Base-by-base conservation (phyloP, 805 yeast genomes). In the Myxozyma geophila region DNA sequence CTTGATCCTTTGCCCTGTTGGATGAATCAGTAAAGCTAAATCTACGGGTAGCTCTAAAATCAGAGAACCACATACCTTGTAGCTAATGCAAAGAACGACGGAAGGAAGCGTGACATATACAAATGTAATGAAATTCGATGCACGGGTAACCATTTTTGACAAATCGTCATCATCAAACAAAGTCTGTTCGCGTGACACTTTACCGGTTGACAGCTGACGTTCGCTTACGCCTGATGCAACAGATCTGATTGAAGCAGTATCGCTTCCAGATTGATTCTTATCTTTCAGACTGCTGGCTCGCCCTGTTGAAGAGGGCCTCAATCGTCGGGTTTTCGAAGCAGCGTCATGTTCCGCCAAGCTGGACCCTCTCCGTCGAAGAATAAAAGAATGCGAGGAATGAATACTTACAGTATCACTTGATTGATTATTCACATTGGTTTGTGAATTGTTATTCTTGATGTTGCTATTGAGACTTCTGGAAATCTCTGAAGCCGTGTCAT, bases 111-210 rank as follows among this genome's bases (percentile, higher is more conserved):
- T 78, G 66, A 93, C 80, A 15, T 83, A 77, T 28, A 85, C 83
- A 64, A 92, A 84, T 69, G 89, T 87, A 74, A 89, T 80, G 72
- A 84, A 90, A 62, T 83, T 84, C 35, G 89, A 83, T 0, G 98
- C 90, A 54, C 98, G 78, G 51, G 80, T 76, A 5, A 91, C 76
- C 97, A 93, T 91, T 67, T 84, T 82, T 33, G 84, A 79, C 21
- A 84, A 47, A 21, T 67, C 69, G 40, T 61, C 69, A 36, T 44
- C 39, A 15, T 48, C 54, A 21, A 48, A 23, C 19, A 19, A 15
- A 23, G 12, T 36, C 47, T 39, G 59, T 10, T 48, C 53, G 10
- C 23, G 15, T n/a, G 47, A 48, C 17, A 21, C 46, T 21, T 13
- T 15, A 7, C 49, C 36, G 9, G 40, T 21, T 23, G 57, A 21